Evolutionary conservation across 352 stramenopile species (phyloP).

Genomic region (Pythium phragmitis): DNA sequence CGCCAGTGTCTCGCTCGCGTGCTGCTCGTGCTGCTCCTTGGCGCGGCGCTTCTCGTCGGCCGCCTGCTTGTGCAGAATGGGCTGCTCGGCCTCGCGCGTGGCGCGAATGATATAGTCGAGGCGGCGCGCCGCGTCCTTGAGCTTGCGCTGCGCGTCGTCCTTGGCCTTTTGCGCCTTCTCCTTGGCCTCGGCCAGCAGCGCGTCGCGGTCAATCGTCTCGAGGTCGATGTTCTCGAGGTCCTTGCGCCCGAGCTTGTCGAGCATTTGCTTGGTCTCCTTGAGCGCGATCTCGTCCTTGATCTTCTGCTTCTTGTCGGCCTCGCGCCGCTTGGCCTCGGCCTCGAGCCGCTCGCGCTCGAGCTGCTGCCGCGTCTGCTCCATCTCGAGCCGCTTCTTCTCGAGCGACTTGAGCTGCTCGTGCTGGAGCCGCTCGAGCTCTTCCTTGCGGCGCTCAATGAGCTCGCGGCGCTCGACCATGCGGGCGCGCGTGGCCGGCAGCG

Average conservation of each 20-base stretch:
- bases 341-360: slow-evolving; percentile 77
- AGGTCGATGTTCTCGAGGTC: slow-evolving; percentile 69
- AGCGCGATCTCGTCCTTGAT: slow-evolving; percentile 95
- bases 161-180: slow-evolving; percentile 95
- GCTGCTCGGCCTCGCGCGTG: slow-evolving; percentile 95
- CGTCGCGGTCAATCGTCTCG: slow-evolving; percentile 77
- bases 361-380: slow-evolving; percentile 66
- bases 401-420: slow-evolving; percentile 91
- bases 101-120: slow-evolving; percentile 96
- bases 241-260: slow-evolving; percentile 76
- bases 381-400: slow-evolving; percentile 79
- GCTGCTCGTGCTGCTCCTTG: slow-evolving; percentile 65
- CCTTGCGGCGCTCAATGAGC: slow-evolving; percentile 97
- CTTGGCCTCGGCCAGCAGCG: slow-evolving; percentile 91
- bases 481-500: slow-evolving; percentile 74
- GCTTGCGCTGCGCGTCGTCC: slow-evolving; percentile 93
- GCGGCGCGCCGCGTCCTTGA: slow-evolving; percentile 90
- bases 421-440: slow-evolving; percentile 93
- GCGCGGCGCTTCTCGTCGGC: slow-evolving; percentile 77
- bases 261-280: slow-evolving; percentile 85
- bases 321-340: slow-evolving; percentile 78
- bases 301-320: slow-evolving; percentile 94
- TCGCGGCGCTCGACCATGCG: slow-evolving; percentile 89
- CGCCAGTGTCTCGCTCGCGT: slow-evolving; percentile 81
- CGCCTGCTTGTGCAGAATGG: slow-evolving; percentile 86